phyloP scores from a whole-genome alignment of 2,329 filamentous ascomycete genomes.

The Aspergillus neoniger region DNA sequence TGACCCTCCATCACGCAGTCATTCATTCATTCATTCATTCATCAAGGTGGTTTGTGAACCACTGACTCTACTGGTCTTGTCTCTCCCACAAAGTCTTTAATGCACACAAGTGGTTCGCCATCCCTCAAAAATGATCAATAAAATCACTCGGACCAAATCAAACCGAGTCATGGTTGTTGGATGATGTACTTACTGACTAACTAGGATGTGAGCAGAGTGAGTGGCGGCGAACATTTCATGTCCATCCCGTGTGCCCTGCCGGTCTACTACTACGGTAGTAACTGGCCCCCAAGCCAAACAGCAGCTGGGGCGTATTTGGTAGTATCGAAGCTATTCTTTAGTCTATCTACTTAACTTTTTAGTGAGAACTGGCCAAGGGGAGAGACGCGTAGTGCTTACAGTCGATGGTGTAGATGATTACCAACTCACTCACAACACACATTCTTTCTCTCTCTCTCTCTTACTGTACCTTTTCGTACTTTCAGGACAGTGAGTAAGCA shows the following conservation, averaged over 20 bases:
- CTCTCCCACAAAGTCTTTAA: neutral
- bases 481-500: neutral
- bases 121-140: neutral
- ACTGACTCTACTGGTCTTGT: too few relatives aligned
- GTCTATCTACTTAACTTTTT: too few relatives aligned
- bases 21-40: too few relatives aligned
- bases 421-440: too few relatives aligned
- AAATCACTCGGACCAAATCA: neutral
- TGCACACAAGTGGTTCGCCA: neutral
- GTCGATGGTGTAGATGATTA: too few relatives aligned
- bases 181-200: too few relatives aligned
- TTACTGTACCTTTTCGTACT: neutral
- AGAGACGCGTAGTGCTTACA: neutral
- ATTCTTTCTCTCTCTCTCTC: neutral
- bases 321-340: neutral
- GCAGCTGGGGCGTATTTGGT: neutral
- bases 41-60: too few relatives aligned
- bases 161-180: neutral
- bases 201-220: too few relatives aligned
- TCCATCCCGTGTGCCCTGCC: neutral
- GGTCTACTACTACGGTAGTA: neutral
- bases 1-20: neutral
- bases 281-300: slow-evolving; percentile 3
- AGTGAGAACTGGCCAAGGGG: neutral
- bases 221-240: neutral